Evolutionary conservation across 2,329 filamentous ascomycete species (phyloP).

Genomic region (Sporothrix sp.): DNA sequence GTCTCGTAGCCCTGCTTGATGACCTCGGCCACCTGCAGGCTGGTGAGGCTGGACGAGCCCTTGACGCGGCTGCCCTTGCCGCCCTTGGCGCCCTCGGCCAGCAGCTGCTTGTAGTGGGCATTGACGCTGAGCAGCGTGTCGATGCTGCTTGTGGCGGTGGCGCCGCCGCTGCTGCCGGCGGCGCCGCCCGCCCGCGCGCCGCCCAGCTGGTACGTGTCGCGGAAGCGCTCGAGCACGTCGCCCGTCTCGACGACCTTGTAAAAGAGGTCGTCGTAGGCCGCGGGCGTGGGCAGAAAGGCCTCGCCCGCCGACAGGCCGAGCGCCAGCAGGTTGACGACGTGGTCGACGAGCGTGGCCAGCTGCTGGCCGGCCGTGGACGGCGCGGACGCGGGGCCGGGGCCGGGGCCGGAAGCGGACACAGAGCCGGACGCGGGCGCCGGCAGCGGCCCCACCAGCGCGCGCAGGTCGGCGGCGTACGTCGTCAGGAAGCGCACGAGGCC

Average conservation of each 20-base stretch:
- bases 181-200: neutral
- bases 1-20: slow-evolving; percentile 97
- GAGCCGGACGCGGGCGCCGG: neutral
- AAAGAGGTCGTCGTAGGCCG: slow-evolving; percentile 91
- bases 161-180: slow-evolving; percentile 21
- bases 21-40: slow-evolving; percentile 73
- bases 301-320: slow-evolving; percentile 80
- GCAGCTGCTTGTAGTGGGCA: slow-evolving; percentile 75
- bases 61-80: slow-evolving; percentile 29
- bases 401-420: too few relatives aligned
- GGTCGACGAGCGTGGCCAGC: slow-evolving; percentile 64
- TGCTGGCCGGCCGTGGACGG: too few relatives aligned
- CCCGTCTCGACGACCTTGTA: slow-evolving; percentile 96
- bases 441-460: slow-evolving; percentile 26
- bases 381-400: slow-evolving; percentile 31
- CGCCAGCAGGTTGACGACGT: slow-evolving; percentile 72
- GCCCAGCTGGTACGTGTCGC: slow-evolving; percentile 58
- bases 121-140: slow-evolving; percentile 75
- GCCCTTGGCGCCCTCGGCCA: slow-evolving; percentile 42
- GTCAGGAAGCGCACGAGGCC: slow-evolving; percentile 84
- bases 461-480: slow-evolving; percentile 72
- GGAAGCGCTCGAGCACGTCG: slow-evolving; percentile 71
- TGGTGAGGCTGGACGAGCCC: slow-evolving; percentile 59
- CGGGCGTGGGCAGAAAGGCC: slow-evolving; percentile 76
- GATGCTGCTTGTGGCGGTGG: slow-evolving; percentile 58